phyloP scores from a whole-genome alignment of 2,329 filamentous ascomycete genomes.

The Hymenoscyphus infarciens region DNA sequence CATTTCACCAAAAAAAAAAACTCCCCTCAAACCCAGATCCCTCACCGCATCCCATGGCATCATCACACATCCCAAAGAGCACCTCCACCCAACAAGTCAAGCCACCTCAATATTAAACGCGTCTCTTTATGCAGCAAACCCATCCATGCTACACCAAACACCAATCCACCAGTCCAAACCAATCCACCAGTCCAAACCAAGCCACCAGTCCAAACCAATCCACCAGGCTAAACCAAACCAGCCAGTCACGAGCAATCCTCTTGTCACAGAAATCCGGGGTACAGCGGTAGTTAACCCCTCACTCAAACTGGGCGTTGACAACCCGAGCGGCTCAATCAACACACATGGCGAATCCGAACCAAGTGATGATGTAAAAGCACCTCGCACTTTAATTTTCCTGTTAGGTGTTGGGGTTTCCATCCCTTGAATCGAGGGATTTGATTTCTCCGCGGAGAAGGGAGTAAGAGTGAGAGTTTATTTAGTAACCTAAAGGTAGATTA shows the following conservation, averaged over 20 bases:
- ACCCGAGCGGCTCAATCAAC: neutral
- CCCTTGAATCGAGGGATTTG: too few species aligned
- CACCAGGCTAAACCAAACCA: neutral
- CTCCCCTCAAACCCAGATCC: neutral
- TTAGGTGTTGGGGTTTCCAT: too few species aligned
- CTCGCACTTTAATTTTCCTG: too few species aligned
- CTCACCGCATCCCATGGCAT: neutral
- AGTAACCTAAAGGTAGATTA: too few species aligned
- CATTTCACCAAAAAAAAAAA: neutral
- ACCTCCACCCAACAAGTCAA: neutral
- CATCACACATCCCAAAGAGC: neutral
- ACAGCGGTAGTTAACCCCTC: slow-evolving; percentile 6
- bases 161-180: neutral
- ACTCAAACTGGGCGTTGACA: neutral
- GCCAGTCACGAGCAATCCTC: slow-evolving; percentile 21
- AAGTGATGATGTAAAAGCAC: too few species aligned
- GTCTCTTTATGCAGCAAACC: neutral
- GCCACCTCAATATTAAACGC: neutral
- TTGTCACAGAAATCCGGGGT: slow-evolving; percentile 32
- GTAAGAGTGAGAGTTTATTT: too few species aligned
- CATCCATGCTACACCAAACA: too few species aligned
- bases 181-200: neutral
- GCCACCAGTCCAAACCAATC: neutral
- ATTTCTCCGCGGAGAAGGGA: too few species aligned
- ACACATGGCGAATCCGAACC: too few species aligned